These are phyloP conservation scores for Phylloporus sp. DNA, from an alignment of 1,284 basidiomycete genomes.

Conservation along the genomic window DNA sequence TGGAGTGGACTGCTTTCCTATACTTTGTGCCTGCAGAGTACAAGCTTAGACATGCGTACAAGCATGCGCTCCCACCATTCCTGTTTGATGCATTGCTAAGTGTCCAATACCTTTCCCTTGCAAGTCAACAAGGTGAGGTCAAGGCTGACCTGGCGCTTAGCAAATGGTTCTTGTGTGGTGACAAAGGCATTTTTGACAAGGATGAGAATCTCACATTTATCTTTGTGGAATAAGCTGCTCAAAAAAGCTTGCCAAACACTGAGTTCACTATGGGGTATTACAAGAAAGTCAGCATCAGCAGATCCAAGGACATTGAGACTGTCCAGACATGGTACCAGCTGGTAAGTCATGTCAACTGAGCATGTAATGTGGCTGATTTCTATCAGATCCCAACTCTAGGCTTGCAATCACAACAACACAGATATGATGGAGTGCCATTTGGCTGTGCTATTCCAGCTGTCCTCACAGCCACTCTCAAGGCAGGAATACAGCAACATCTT, in stretches of 20 bases:
- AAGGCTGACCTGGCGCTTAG: slow-evolving; percentile 96
- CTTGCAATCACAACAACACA: slow-evolving; percentile 77
- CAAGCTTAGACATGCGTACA: slow-evolving; percentile 91
- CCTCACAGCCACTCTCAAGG: slow-evolving; percentile 68
- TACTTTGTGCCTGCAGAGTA: slow-evolving; percentile 91
- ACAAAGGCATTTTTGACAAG: slow-evolving; percentile 82
- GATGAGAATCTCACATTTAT: slow-evolving; percentile 87
- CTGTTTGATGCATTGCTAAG: slow-evolving; percentile 88
- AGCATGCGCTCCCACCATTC: slow-evolving; percentile 87
- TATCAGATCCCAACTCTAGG: slow-evolving; percentile 39
- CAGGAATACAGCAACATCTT: slow-evolving; percentile 82
- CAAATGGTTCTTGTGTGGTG: slow-evolving; percentile 95
- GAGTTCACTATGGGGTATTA: slow-evolving; percentile 98
- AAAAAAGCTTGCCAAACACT: slow-evolving; percentile 78
- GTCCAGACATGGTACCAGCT: slow-evolving; percentile 75
- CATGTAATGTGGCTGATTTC: background rate
- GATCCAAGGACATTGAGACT: slow-evolving; percentile 61
- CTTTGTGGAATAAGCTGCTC: slow-evolving; percentile 92
- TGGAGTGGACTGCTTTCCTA: slow-evolving; percentile 86
- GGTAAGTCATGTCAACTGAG: slow-evolving; percentile 41
- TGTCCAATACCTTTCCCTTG: slow-evolving; percentile 91
- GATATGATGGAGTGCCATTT: slow-evolving; percentile 87
- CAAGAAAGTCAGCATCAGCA: slow-evolving; percentile 79
- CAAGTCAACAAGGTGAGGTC: slow-evolving; percentile 83
- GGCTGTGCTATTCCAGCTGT: slow-evolving; percentile 62